Conservation (phyloP, 208 protist genomes). For the Trypanosoma avium region DNA sequence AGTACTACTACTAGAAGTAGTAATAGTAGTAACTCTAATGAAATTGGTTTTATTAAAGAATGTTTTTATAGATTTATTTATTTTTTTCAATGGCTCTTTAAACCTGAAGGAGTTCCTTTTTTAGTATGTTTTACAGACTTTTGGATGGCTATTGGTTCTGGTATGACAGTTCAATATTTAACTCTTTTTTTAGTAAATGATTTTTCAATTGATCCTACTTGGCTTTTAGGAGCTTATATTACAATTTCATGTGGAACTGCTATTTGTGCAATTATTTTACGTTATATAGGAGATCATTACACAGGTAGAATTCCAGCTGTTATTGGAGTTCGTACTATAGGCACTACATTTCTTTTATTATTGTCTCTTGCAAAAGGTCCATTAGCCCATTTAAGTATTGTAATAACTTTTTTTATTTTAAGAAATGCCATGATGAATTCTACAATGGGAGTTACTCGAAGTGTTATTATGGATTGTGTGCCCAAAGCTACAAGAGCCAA, state of each 20-base stretch:
- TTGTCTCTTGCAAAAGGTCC: constrained; percentile 15
- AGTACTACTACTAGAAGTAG: no score
- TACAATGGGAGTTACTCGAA: constrained; percentile 54
- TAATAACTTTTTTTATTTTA: constrained; percentile 37
- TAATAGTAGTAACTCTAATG: no score
- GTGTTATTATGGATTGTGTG: constrained; percentile 74
- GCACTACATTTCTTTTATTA: constrained; percentile 31
- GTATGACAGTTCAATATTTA: constrained; percentile 57
- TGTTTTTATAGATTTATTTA: constrained; percentile 19
- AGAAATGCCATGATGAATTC: constrained; percentile 72
- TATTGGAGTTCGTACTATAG: constrained; percentile 34
- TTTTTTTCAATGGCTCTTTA: background rate
- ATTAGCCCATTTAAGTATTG: constrained; percentile 1
- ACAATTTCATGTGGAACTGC: constrained; percentile 32
- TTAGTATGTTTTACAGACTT: constrained; percentile 50
- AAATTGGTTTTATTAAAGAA: no score
- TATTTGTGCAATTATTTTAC: constrained; percentile 15
- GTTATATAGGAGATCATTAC: constrained; percentile 21
- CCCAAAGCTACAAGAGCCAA: constrained; percentile 35
- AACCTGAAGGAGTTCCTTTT: constrained; percentile 35
- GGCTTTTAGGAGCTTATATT: constrained; percentile 38
- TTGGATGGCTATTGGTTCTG: constrained; percentile 44
- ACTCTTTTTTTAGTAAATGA: constrained; percentile 41
- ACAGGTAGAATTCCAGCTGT: constrained; percentile 38
- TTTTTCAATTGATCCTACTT: constrained; percentile 24